Base-by-base conservation (phyloP, 2,329 filamentous ascomycete species). In the Nannizzia gypsea region DNA sequence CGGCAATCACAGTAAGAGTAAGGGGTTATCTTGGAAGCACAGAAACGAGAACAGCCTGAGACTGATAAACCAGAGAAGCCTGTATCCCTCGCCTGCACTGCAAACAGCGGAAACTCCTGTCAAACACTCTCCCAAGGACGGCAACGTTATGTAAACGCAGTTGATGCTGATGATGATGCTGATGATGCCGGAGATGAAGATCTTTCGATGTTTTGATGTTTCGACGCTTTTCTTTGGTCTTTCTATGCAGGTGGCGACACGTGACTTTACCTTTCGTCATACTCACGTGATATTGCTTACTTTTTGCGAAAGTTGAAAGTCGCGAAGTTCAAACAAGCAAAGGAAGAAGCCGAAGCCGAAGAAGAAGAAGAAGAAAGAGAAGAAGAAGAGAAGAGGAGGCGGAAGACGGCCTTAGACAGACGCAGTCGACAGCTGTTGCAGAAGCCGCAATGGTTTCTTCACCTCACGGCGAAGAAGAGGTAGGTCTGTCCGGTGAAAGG, bases 391-490 rank as follows among this genome's bases (percentile, higher is more conserved):
- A 17, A 17, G 38, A 42, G n/a, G 38, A 42, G 38, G 38, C 4
- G 13, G n/a, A 34, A 34, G n/a, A 28, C 48, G 48, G 48, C 44
- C 22, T 8, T 31, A 6, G 22, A 31, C 13, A 11, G 22, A 52
- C 48, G 48, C 48, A 31, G 48, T 28, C 4, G 31, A 52, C 26
- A 26, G 26, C 48, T 52, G 70, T 70, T 73, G 72, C 63, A 67
- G 66, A 66, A 65, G 68, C 66, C 67, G 69, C 69, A 70, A 78
- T 78, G 76, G 73, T 73, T 68, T 73, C 73, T 61, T 68, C 73
- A 55, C 67, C 74, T 57, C 70, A 70, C 50, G 68, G 69, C 61
- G 75, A 73, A 63, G 75, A 77, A 66, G 72, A 72, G 63, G 74
- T 74, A 61, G 71, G 76, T 69, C 58, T 65, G 17, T 6, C 28